Percentiles rank a stretch among this genome's conserved stretches.
Conservation (phyloP, 805 yeast genomes). For the Ogataea chonburiensis region DNA sequence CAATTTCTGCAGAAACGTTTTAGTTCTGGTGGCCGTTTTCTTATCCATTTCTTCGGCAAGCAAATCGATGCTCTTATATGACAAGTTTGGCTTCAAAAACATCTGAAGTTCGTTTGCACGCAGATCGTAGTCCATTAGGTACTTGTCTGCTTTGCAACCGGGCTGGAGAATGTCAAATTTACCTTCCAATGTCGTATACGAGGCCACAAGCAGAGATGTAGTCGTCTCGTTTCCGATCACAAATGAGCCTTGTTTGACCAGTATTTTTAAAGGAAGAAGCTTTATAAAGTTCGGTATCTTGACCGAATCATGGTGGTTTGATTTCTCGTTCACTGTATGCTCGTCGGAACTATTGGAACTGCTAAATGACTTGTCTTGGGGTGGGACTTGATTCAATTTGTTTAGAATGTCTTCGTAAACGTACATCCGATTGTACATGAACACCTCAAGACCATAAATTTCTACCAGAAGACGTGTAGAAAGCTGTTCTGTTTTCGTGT, state of each 20-base stretch:
- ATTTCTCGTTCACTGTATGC: conserved; percentile 11
- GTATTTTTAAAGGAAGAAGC: conserved; percentile 61
- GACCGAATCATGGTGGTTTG: background rate
- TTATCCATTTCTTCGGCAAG: conserved; percentile 11
- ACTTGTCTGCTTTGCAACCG: conserved; percentile 52
- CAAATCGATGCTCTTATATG: conserved; percentile 42
- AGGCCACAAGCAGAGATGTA: conserved; percentile 64
- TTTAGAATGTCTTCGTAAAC: conserved; percentile 71
- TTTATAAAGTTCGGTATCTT: conserved; percentile 25
- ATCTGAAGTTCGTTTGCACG: conserved; percentile 53
- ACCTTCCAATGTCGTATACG: conserved; percentile 56
- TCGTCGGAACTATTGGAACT: conserved; percentile 7
- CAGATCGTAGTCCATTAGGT: conserved; percentile 45
- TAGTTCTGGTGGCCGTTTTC: conserved; percentile 1
- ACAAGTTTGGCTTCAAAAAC: conserved; percentile 67
- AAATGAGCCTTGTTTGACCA: conserved; percentile 64
- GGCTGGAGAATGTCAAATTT: conserved; percentile 53
- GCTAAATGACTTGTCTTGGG: conserved; percentile 7
- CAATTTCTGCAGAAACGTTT: conserved; percentile 4
- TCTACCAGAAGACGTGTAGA: conserved; percentile 58
- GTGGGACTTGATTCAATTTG: conserved; percentile 6
- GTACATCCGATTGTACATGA: conserved; percentile 72
- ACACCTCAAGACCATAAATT: conserved; percentile 78
- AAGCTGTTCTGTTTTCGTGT: conserved; percentile 42
- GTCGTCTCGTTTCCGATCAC: conserved; percentile 81